Percentiles rank a stretch among this genome's conserved stretches.
Conservation (phyloP, 768 basidiomycete genomes). For the Fistulinella prunicolor region DNA sequence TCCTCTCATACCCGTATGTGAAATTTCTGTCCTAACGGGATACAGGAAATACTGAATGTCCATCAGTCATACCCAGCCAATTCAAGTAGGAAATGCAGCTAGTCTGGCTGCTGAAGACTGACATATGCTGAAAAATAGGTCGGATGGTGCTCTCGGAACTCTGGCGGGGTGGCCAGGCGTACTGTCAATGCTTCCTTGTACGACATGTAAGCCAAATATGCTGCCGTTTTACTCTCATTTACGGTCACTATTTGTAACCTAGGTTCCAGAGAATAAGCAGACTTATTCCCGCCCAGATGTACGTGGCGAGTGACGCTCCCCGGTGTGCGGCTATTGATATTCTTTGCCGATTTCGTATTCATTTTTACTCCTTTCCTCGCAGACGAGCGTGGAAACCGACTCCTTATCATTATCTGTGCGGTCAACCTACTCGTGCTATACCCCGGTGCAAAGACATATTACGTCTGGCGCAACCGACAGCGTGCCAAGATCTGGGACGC, state of each 20-base stretch:
- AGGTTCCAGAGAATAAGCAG: constrained; percentile 43
- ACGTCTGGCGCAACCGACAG: no score
- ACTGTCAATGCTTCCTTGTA: constrained; percentile 60
- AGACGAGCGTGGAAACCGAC: constrained; percentile 60
- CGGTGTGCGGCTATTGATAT: constrained; percentile 39
- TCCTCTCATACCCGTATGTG: constrained; percentile 40
- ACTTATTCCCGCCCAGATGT: constrained; percentile 54
- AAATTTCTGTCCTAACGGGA: not conserved
- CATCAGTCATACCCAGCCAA: constrained; percentile 44
- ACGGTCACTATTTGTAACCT: no score
- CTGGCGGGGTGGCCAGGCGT: constrained; percentile 53
- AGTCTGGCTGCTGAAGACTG: not conserved
- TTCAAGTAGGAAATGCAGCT: constrained; percentile 32
- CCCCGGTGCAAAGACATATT: constrained; percentile 52
- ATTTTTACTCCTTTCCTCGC: not conserved
- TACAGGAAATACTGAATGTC: no score
- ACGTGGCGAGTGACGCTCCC: constrained; percentile 56
- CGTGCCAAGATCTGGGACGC: no score
- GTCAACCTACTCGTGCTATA: constrained; percentile 54
- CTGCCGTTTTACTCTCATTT: not conserved
- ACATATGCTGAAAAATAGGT: constrained; percentile 31
- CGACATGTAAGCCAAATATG: constrained; percentile 40
- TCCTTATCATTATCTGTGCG: constrained; percentile 48
- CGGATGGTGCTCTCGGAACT: constrained; percentile 59
- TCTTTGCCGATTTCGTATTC: no score